phyloP scores from a whole-genome alignment of 179 eudicot genomes.

The Drosera spatulata region DNA sequence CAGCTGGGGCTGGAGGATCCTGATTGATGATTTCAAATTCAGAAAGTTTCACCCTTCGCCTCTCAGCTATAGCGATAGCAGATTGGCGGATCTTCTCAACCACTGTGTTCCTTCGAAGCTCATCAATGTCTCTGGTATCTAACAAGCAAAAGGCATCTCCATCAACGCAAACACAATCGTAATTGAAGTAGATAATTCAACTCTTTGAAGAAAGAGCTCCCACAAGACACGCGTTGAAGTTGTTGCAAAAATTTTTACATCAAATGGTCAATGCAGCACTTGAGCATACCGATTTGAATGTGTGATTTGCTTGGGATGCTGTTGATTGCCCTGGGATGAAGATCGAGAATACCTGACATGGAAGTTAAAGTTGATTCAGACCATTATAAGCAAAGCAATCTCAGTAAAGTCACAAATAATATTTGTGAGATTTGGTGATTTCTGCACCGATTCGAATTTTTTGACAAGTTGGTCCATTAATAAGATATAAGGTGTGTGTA shows the following conservation, averaged over 20 bases:
- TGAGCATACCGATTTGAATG: conserved; percentile 65
- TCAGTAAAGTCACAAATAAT: no score
- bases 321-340: conserved; percentile 97
- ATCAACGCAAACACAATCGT: no score
- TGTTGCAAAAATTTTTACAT: no score
- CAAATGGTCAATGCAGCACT: no score
- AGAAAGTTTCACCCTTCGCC: conserved; percentile 57
- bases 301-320: conserved; percentile 98
- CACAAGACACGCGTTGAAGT: no score
- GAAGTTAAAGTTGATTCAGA: neutral
- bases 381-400: no score
- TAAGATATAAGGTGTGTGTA: no score
- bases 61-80: conserved; percentile 54
- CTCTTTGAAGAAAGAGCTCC: no score
- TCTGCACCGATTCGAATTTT: no score
- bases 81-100: conserved; percentile 66
- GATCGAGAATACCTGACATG: conserved; percentile 64
- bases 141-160: neutral
- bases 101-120: conserved; percentile 60
- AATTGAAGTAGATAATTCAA: no score
- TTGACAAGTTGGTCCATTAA: no score
- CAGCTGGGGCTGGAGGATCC: conserved; percentile 91
- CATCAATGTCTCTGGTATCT: conserved; percentile 91
- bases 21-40: conserved; percentile 76
- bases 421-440: no score